Conservation (phyloP, 169 alveolate species). For the Theileria orientalis region DNA sequence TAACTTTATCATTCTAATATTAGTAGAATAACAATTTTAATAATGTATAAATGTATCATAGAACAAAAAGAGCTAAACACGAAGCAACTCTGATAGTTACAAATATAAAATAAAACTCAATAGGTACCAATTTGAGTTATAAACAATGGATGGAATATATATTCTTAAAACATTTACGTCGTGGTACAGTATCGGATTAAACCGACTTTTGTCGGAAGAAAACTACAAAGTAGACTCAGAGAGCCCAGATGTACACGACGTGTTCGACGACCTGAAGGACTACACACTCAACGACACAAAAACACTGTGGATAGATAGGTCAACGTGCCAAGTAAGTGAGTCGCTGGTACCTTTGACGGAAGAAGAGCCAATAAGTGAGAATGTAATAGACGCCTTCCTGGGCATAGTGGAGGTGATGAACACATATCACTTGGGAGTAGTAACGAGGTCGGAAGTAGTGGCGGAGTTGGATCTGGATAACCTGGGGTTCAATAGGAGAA, state of each 20-base stretch:
- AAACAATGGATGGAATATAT: conserved; percentile 17
- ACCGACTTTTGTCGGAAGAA: neutral
- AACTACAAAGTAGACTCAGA: no score
- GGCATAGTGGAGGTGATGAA: conserved; percentile 44
- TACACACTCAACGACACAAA: neutral
- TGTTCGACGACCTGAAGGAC: neutral
- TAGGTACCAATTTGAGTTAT: no score
- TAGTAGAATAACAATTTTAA: no score
- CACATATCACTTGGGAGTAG: conserved; percentile 34
- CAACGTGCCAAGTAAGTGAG: conserved; percentile 30
- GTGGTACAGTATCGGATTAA: conserved; percentile 21
- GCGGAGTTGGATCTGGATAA: conserved; percentile 30
- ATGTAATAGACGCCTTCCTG: conserved; percentile 32
- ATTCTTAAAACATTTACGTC: conserved; percentile 12
- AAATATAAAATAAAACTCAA: no score
- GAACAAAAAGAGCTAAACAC: no score
- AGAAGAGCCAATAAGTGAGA: conserved; percentile 22
- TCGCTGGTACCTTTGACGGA: conserved; percentile 24
- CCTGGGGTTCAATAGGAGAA: conserved; percentile 16
- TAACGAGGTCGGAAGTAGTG: conserved; percentile 35
- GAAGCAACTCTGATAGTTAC: no score
- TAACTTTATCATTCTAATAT: no score
- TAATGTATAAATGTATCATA: no score
- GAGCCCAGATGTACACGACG: neutral
- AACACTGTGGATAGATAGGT: conserved; percentile 49